Base-by-base conservation (phyloP, 2,329 filamentous ascomycete species). In the Teratosphaeria epicoccoides region DNA sequence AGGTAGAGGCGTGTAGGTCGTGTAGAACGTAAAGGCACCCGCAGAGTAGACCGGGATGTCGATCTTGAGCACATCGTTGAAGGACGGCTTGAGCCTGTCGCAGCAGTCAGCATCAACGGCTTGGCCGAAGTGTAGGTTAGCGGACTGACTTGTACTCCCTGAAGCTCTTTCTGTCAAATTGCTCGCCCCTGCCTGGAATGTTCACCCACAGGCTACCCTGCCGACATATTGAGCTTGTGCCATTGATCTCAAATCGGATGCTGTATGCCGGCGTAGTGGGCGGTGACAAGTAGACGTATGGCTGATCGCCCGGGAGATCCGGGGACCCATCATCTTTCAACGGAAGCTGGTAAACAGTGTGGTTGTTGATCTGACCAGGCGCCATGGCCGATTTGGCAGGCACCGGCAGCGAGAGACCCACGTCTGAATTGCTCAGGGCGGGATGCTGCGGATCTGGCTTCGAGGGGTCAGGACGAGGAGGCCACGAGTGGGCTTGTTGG, bases 201-300 rank as follows among this genome's bases (percentile, higher is more conserved):
- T 98, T 98, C 64, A 95, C 85, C 91, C 93, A 98, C 57, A 98
- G 77, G 66, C 87, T 96, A 54, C 94, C 93, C 71, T 95, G 78
- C 60, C 89, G 82, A 70, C 90, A 96, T 75, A 98, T 93, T 56
- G 91, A 95, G 67, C 91, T 95, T 52, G 88, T 91, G 56, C 93
- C 90, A 70, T 96, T 87, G 61, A 96, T 91, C 60, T 88, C 82
- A 70, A 98, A 95, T 54, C 91, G 84, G 52, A 96, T 76, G 49
- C 80, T 80, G 63, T 97, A 84, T 43, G 85, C 68, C 12, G 76
- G 85, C n/a, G 84, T 78, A 40, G 77, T 79, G 17, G 86, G 84
- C 17, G 93, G 83, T 0, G 89, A 85, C 43, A 98, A 76, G 69
- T 95, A 95, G 63, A 97, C 87, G 75, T 96, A 98, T 46, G 64